Evolutionary conservation across 1,284 basidiomycete genomes (phyloP).

Genomic region (Malassezia psittaci): DNA sequence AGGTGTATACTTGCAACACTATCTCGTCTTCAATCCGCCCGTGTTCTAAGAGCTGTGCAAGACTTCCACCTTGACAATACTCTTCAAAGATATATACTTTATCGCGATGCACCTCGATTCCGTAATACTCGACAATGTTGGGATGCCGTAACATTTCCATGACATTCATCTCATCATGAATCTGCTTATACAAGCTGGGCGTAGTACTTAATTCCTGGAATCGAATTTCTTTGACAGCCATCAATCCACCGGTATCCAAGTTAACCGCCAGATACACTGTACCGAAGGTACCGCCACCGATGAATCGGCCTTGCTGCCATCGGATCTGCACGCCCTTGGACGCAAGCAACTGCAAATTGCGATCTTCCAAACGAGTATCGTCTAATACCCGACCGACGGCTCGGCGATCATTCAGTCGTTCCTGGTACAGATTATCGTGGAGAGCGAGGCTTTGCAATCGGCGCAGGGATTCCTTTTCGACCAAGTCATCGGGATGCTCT

Average conservation of each 20-base stretch:
- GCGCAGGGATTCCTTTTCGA: conserved; percentile 32
- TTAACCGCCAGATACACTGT: conserved; percentile 93
- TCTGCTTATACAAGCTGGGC: conserved; percentile 63
- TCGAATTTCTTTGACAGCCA: conserved; percentile 99
- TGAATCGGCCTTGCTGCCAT: conserved; percentile 97
- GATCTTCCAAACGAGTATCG: conserved; percentile 44
- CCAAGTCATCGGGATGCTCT: conserved; percentile 10
- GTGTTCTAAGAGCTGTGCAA: conserved; percentile 80
- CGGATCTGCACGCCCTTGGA: conserved; percentile 89
- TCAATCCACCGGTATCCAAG: conserved; percentile 85
- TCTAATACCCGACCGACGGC: conserved; percentile 44
- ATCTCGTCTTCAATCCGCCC: conserved; percentile 94
- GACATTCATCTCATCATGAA: conserved; percentile 90
- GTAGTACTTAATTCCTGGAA: conserved; percentile 75
- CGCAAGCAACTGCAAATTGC: conserved; percentile 38
- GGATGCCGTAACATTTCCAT: conserved; percentile 98
- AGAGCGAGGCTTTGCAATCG: conserved; percentile 31
- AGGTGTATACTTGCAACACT: conserved; percentile 86
- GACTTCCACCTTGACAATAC: conserved; percentile 90
- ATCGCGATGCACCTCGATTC: conserved; percentile 96
- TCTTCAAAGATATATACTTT: conserved; percentile 99
- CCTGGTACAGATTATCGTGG: conserved; percentile 36
- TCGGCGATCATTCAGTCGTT: conserved; percentile 34
- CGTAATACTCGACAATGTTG: conserved; percentile 98
- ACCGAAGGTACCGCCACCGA: conserved; percentile 84